Evolutionary conservation across 75 land plant species (phyloP), one percentile per base, ranked within the genome.

Genomic region (Sequoiadendron giganteum): DNA sequence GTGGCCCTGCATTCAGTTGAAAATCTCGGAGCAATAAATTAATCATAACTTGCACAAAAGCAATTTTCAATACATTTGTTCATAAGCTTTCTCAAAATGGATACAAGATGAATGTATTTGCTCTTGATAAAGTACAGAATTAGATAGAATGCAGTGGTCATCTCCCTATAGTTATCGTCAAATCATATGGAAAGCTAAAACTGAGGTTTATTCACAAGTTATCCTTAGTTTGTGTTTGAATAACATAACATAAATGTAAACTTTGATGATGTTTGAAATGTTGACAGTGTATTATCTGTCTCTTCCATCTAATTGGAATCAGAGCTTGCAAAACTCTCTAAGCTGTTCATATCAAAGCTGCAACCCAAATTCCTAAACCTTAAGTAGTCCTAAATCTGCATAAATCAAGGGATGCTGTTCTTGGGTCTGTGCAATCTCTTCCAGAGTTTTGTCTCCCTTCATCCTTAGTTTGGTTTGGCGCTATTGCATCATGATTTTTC

Each of bases 1-100:
- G 88, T 95, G 96, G 85, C 93, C 95, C 96, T 95, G 89, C 15
- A 72, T 39, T 55, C 21, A 52, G 54, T 52, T 34, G 15, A 73
- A 85, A 32, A 48, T 49, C 40, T 81, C n/a, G 43, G 49, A 81
- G 30, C 25, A 45, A 43, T 81, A 39, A 43, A 81, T 81, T 45
- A 28, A 28, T 81, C 25, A 45, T 7, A 81, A 28, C 7, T 81
- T 45, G 48, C 21, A 45, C 28, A 42, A 43, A 28, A 81, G 10
- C 48, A 42, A 81, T 43, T 42, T 81, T 42, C 48, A 48, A 11
- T 81, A 81, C 42, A 78, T 38, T 81, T 81, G 48, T 21, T 28
- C 2, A 21, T 81, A 10, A 43, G 49, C 48, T 1, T 81, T 81
- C 83, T 43, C 30, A 81, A 28, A 21, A 10, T 10, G 40, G 16